Percentiles rank a stretch among this genome's conserved stretches.
Evolutionary conservation across 139 green algal genomes (phyloP).

Genomic region (Mychonastes homosphaera): DNA sequence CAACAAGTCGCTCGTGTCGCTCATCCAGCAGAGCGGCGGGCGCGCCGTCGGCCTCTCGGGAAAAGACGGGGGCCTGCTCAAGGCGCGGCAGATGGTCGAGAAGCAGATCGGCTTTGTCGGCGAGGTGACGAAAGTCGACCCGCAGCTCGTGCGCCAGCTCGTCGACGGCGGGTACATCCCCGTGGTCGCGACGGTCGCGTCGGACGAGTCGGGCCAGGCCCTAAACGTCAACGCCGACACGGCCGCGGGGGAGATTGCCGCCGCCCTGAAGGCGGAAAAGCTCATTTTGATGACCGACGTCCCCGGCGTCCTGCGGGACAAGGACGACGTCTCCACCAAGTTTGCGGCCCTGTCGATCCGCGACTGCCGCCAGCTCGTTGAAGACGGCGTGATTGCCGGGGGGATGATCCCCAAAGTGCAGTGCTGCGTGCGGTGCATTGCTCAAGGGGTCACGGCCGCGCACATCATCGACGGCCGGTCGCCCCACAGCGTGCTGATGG

Average conservation of each 20-base stretch:
- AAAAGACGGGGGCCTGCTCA: conserved; percentile 86
- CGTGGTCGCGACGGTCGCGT: conserved; percentile 90
- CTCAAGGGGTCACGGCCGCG: conserved; percentile 80
- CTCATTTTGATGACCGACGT: conserved; percentile 99
- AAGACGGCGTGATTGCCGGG: conserved; percentile 85
- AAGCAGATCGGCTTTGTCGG: conserved; percentile 90
- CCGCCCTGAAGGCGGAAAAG: conserved; percentile 89
- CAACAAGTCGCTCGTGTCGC: conserved; percentile 93
- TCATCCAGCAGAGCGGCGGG: conserved; percentile 90
- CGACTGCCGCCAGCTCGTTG: conserved; percentile 59
- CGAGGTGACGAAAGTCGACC: conserved; percentile 80
- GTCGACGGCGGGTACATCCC: conserved; percentile 75
- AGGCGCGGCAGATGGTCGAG: conserved; percentile 76
- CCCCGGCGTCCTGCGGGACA: conserved; percentile 78
- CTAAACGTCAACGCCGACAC: conserved; percentile 99
- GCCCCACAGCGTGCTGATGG: conserved; percentile 89
- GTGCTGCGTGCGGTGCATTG: conserved; percentile 91
- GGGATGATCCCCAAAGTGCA: conserved; percentile 98
- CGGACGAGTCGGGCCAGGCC: conserved; percentile 67
- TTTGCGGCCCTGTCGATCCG: conserved; percentile 64
- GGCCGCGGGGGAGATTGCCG: conserved; percentile 89
- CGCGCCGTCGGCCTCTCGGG: conserved; percentile 90
- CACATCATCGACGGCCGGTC: conserved; percentile 98
- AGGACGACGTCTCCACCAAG: conserved; percentile 75
- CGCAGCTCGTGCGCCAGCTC: conserved; percentile 58